phyloP scores from a whole-genome alignment of 169 alveolate species.

The Plasmodium relictum region DNA sequence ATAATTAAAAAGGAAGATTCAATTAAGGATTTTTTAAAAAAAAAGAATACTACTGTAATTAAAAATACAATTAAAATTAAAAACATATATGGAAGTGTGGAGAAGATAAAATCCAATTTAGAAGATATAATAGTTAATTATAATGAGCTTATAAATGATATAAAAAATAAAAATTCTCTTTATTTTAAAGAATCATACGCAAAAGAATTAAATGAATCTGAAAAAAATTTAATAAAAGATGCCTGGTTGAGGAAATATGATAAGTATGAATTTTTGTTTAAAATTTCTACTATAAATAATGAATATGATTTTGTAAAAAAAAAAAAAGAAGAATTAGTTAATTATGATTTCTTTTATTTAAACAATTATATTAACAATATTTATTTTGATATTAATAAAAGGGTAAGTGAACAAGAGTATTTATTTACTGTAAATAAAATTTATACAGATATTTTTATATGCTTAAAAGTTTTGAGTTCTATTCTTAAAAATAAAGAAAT shows the following conservation, averaged over 20 bases:
- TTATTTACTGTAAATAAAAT: slow-evolving; percentile 50
- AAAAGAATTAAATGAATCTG: slow-evolving; percentile 26
- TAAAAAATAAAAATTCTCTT: slow-evolving; percentile 9
- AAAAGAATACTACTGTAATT: slow-evolving; percentile 57
- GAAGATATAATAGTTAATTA: slow-evolving; percentile 46
- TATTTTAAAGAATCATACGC: slow-evolving; percentile 35
- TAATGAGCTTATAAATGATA: slow-evolving; percentile 26
- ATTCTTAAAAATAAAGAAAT: slow-evolving; percentile 52
- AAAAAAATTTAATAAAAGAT: slow-evolving; percentile 45
- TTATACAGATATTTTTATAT: slow-evolving; percentile 73
- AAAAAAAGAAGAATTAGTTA: slow-evolving; percentile 52
- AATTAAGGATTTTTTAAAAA: slow-evolving; percentile 56
- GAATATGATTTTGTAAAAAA: slow-evolving; percentile 31
- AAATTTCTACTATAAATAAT: slow-evolving; percentile 6
- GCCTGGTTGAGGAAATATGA: slow-evolving; percentile 67
- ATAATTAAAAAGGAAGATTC: slow-evolving; percentile 45
- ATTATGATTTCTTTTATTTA: slow-evolving; percentile 68
- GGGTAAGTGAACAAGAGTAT: slow-evolving; percentile 55
- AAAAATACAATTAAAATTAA: slow-evolving; percentile 72
- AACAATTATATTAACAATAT: slow-evolving; percentile 68
- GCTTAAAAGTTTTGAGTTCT: slow-evolving; percentile 48
- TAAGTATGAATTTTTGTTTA: slow-evolving; percentile 54
- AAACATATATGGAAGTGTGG: slow-evolving; percentile 71
- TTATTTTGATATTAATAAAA: slow-evolving; percentile 67
- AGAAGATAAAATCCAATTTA: slow-evolving; percentile 40